Percentiles rank a stretch among this genome's conserved stretches.
Evolutionary conservation across 129 eudicot species (phyloP).

Genomic region (Chrysanthemum makinoi): DNA sequence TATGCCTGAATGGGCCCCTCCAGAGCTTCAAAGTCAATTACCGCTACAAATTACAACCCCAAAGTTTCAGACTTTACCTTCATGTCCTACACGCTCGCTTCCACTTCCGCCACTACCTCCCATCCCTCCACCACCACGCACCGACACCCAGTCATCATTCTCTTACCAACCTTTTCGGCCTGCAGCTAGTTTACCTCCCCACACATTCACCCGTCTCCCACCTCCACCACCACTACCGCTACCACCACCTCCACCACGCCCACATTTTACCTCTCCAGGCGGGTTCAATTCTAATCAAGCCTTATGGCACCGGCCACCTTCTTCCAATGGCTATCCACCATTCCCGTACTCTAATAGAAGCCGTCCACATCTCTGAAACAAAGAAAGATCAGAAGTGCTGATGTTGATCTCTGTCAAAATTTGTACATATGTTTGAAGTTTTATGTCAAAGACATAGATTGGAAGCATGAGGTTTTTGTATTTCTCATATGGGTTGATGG

Average conservation of each 20-base stretch:
- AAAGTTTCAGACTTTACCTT: slow-evolving; percentile 24
- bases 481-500: no score
- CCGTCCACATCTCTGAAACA: slow-evolving; percentile 28
- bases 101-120: slow-evolving; percentile 30
- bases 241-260: slow-evolving; percentile 7
- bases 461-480: neutral
- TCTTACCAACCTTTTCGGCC: slow-evolving; percentile 43
- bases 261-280: neutral
- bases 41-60: slow-evolving; percentile 12
- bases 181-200: slow-evolving; percentile 16
- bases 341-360: slow-evolving; percentile 21
- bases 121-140: slow-evolving; percentile 26
- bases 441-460: slow-evolving; percentile 9
- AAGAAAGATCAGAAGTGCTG: neutral
- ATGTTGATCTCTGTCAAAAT: neutral
- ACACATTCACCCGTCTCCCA: slow-evolving; percentile 14
- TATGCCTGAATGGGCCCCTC: slow-evolving; percentile 81
- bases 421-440: slow-evolving; percentile 35
- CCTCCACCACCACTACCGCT: neutral
- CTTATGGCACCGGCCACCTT: slow-evolving; percentile 25
- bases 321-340: slow-evolving; percentile 15
- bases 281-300: slow-evolving; percentile 22
- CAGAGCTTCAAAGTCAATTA: slow-evolving; percentile 33
- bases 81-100: slow-evolving; percentile 28
- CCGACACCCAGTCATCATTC: slow-evolving; percentile 27